Evolutionary conservation across 192 early-diverging fungal species (phyloP), one percentile per base, ranked within the genome.

Genomic region (Backusella psychrophila): DNA sequence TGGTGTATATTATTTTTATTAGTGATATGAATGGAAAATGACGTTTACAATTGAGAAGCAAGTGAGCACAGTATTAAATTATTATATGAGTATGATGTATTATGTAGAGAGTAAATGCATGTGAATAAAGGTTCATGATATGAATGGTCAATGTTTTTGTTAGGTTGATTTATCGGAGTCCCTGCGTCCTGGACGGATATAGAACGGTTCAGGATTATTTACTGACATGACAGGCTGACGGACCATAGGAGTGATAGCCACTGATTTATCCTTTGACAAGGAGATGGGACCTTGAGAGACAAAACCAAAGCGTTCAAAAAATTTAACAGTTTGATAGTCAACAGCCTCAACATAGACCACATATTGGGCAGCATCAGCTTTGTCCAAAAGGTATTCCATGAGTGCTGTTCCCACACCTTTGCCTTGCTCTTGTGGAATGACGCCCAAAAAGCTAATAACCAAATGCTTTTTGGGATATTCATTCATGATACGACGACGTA

Each of bases 221-320:
- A 63, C 21, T 14, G 36, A 15, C 8, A 21, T 26, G 2, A 71
- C 41, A 67, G 76, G 53, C 4, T 72, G 70, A 29, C 78, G 74
- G 1, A 83, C 75, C 77, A 83, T 77, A 1, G 77, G 68, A 11
- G 75, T 67, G 33, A 80, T 67, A 31, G 78, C 41, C 1, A 70
- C 34, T 9, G 73, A 31, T 3, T 46, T 44, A 68, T 42, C 41
- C 44, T 73, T 63, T 33, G 21, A 72, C 49, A 59, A 35, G 23
- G 41, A 8, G 33, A 46, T 59, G 33, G 41, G 46, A 15, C 59
- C 78, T 6, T 76, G 66, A 21, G 75, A 39, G 7, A 66, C 23
- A 59, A 83, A 83, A 23, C 82, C 77, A 34, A 77, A 67, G 3
- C 36, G 65, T 42, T 83, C 75, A 74, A 83, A 80, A 42, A 83